Evolutionary conservation across 768 basidiomycete species (phyloP), one percentile per base, ranked within the genome.

Genomic region (Collybia sordida): DNA sequence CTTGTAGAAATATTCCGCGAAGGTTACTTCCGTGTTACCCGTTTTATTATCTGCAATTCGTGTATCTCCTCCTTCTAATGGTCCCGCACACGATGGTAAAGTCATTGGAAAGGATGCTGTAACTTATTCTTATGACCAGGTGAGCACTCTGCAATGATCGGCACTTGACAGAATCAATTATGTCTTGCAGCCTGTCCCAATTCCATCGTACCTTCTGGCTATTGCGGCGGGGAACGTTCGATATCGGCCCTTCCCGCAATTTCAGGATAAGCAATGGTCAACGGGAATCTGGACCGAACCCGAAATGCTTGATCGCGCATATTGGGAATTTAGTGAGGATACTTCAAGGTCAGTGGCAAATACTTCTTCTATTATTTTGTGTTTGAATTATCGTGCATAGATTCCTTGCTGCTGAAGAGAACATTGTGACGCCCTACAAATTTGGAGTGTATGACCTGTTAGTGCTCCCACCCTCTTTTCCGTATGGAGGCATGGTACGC

Each of bases 201-300:
- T 98, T 50, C 91, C 96, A 1, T 84, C 88, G 1, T 98, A 98
- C 63, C 74, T 98, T n/a, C 77, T 98, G 42, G 96, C 96, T 2
- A 86, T 98, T 46, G 95, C 95, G 0, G 78, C 81, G 0, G 95
- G 94, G 1, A 87, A 96, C 61, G 69, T 97, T 2, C 77, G 73
- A 18, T 95, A 94, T 67, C 81, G 74, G 9, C 60, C 82, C 0
- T 92, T 94, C 63, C 69, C 78, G 3, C 67, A 71, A 25, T 68
- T 78, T 8, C 66, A 79, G 28, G 88, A 84, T 15, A 86, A 80
- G 56, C 61, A 73, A n/a, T 93, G 96, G 90, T 84, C 71, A 14
- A 85, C 77, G 12, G 95, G 95, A 1, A 79, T 94, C 4, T 98
- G 95, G 95, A 84, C 93, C 1, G 93, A 98, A 68, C 93, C 93